These are phyloP conservation scores for Coffea canephora DNA, from an alignment of 257 asterid species.

Conservation along the genomic window DNA sequence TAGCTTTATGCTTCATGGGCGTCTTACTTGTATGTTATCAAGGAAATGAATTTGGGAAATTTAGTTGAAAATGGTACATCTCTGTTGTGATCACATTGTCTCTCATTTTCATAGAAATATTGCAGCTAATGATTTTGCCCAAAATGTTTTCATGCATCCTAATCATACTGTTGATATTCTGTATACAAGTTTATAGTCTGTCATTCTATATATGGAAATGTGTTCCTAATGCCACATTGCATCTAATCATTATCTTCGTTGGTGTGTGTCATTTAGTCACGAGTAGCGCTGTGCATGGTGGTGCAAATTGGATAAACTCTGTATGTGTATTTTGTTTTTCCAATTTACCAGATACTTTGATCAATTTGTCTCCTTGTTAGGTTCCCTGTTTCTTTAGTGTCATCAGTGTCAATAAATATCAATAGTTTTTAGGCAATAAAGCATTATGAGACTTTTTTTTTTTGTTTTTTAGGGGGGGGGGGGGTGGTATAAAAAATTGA, in stretches of 20 bases:
- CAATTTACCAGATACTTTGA: background rate
- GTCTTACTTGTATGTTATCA: background rate
- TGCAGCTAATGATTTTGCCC: background rate
- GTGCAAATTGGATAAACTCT: background rate
- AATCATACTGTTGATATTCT: background rate
- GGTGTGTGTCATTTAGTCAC: background rate
- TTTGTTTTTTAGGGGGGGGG: background rate
- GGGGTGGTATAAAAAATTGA: too few relatives aligned
- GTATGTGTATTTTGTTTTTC: background rate
- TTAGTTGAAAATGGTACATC: background rate
- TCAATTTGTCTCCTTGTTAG: background rate
- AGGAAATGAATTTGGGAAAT: background rate
- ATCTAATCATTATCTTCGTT: background rate
- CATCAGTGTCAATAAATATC: background rate
- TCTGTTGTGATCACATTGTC: background rate
- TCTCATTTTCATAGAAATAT: background rate
- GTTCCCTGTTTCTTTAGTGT: background rate
- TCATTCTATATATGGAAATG: background rate
- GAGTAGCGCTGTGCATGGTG: background rate
- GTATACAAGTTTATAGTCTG: background rate
- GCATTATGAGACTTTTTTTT: background rate
- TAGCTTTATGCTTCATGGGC: background rate
- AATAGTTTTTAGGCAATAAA: background rate
- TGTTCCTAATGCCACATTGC: background rate
- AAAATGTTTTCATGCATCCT: background rate